Base-by-base conservation (phyloP, 1,139 yeast genomes). In the Citeromyces siamensis region DNA sequence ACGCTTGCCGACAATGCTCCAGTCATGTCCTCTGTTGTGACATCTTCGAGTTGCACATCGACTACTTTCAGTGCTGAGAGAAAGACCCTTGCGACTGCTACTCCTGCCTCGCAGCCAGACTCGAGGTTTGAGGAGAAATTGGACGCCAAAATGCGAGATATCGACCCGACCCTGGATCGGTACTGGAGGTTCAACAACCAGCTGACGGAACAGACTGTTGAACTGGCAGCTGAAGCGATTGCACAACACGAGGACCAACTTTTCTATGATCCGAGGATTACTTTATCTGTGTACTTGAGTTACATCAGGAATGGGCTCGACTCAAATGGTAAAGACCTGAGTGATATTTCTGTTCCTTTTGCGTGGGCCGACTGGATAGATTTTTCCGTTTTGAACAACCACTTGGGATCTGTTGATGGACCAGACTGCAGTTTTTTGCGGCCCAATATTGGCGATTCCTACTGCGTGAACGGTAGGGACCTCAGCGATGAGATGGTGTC, bases 281-380 rank as follows among this genome's bases (percentile, higher is more conserved):
- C 71, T 1, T 45, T 57, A 28, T 42, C 68, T 0, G 57, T 60
- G 5, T 64, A 62, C 42, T 34, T 63, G 28, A 50, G 53, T 38
- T 48, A 58, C 39, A 47, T 63, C 13, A 50, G 13, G 13, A 23
- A 23, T 5, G 28, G 5, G 5, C n/a, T n/a, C n/a, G 19, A 23
- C 42, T 44, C 32, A 29, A 23, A 9, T 19, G 19, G 5, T 27
- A 33, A 12, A 20, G 32, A 6, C 10, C 38, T 2, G 41, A 41
- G 4, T 35, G 39, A 18, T 5, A 23, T 14, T 5, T 5, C 5
- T 5, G 35, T 52, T 1, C 79, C 80, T 0, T 72, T 71, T 44
- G 68, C 70, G 34, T 71, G 78, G 79, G 62, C 62, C 32, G 79
- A 72, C 45, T 72, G 77, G 76, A 60, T 61, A 1, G 75, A 71